Evolutionary conservation across 371 early-diverging fungal genomes (phyloP).

Genomic region (Mortierella sp.): DNA sequence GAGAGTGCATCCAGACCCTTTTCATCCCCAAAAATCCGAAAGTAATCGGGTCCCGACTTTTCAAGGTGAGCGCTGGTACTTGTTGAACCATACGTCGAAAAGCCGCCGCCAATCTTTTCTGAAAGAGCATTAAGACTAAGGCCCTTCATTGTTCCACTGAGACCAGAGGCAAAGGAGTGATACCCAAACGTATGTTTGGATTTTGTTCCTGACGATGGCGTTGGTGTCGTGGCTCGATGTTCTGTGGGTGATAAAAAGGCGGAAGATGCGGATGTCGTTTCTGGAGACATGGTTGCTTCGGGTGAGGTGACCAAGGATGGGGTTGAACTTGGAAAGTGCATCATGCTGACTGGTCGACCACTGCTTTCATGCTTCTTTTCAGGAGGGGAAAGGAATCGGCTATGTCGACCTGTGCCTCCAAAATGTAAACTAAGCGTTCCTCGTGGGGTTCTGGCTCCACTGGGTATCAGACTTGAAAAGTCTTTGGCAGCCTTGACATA

Average conservation of each 20-base stretch:
- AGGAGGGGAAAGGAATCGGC: not conserved
- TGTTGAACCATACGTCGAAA: conserved; percentile 23
- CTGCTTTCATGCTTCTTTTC: conserved; percentile 14
- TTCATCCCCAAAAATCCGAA: too few species aligned
- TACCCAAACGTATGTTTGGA: conserved; percentile 40
- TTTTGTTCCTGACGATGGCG: conserved; percentile 19
- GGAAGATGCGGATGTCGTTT: conserved; percentile 7
- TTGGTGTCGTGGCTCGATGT: conserved; percentile 34
- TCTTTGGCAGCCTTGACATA: conserved; percentile 31
- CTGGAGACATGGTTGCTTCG: conserved; percentile 12
- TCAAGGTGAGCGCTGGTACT: conserved; percentile 15
- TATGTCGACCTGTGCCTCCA: conserved; percentile 21
- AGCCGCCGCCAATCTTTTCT: conserved; percentile 50
- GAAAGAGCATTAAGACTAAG: conserved; percentile 47
- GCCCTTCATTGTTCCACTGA: conserved; percentile 51
- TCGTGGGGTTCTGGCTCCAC: conserved; percentile 42
- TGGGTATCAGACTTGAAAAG: conserved; percentile 40
- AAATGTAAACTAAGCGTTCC: conserved; percentile 37
- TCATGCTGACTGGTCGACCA: conserved; percentile 43
- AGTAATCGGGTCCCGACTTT: conserved; percentile 18
- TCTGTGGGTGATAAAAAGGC: conserved; percentile 25
- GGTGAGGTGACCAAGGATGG: conserved; percentile 21
- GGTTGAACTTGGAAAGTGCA: conserved; percentile 33
- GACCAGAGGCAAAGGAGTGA: conserved; percentile 39
- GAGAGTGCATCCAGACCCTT: too few species aligned